phyloP scores from a whole-genome alignment of 208 protist species.

The Blastocrithidia nonstop region DNA sequence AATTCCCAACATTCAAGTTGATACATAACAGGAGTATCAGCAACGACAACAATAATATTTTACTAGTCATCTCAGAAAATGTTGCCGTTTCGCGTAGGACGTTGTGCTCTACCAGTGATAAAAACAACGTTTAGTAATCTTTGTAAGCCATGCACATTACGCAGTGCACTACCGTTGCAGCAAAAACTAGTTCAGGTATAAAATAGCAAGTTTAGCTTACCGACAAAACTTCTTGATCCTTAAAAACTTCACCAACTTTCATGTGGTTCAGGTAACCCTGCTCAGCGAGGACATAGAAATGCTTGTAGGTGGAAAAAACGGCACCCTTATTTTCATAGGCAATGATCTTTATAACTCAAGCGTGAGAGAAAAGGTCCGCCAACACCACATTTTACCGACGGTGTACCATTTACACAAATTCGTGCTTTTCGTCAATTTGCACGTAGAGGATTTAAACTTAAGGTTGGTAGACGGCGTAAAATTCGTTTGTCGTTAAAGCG shows the following conservation, averaged over 20 bases:
- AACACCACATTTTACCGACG: constrained; percentile 73
- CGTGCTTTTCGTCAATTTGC: constrained; percentile 76
- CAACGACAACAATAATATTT: too few relatives aligned
- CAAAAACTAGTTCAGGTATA: too few relatives aligned
- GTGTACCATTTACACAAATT: constrained; percentile 77
- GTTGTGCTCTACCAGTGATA: constrained; percentile 22
- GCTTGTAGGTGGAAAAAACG: constrained; percentile 80
- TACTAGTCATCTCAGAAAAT: constrained; percentile 5
- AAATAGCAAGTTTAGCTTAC: too few relatives aligned
- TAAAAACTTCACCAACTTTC: constrained; percentile 23
- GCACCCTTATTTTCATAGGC: constrained; percentile 80
- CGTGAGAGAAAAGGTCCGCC: constrained; percentile 66
- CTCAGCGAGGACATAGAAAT: constrained; percentile 64
- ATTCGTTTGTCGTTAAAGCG: constrained; percentile 79
- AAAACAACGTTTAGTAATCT: too few relatives aligned
- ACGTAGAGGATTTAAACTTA: constrained; percentile 74
- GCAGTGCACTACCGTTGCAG: too few relatives aligned
- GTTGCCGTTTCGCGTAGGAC: constrained; percentile 9
- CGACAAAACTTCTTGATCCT: constrained; percentile 45
- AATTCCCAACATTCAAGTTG: constrained; percentile 41
- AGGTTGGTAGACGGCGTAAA: constrained; percentile 68
- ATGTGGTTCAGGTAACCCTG: constrained; percentile 71
- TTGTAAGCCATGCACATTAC: too few relatives aligned
- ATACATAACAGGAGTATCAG: constrained; percentile 12
- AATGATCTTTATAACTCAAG: constrained; percentile 74